These are phyloP conservation scores for Asterophora parasitica DNA, from an alignment of 768 basidiomycete species.

Conservation along the genomic window DNA sequence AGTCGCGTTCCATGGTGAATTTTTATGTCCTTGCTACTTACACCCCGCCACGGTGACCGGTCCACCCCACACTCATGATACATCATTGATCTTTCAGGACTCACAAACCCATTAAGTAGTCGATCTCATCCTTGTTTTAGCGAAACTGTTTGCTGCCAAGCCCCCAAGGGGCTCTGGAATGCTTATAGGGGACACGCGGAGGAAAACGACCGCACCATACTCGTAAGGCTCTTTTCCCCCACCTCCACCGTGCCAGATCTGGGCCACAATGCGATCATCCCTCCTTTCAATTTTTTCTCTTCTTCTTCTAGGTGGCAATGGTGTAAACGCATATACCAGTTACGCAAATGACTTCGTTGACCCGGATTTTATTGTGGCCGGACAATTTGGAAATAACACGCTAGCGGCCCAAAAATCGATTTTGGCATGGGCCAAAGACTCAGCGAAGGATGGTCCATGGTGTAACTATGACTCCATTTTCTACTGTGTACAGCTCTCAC, in stretches of 20 bases:
- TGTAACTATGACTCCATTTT: slow-evolving; percentile 31
- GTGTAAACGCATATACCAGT: slow-evolving; percentile 27
- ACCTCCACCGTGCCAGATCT: slow-evolving; percentile 12
- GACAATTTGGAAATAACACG: slow-evolving; percentile 38
- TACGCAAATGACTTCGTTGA: slow-evolving; percentile 57
- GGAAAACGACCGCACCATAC: neutral
- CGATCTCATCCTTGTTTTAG: neutral
- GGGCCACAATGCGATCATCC: slow-evolving; percentile 24
- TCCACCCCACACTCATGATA: too few species aligned
- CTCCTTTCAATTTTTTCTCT: slow-evolving; percentile 22
- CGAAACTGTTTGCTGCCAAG: neutral
- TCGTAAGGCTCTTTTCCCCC: neutral
- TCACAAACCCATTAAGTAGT: too few species aligned
- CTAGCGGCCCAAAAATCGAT: slow-evolving; percentile 43
- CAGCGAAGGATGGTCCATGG: slow-evolving; percentile 48
- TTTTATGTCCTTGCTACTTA: too few species aligned
- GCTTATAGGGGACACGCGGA: neutral
- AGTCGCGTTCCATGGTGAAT: neutral
- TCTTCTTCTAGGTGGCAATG: slow-evolving; percentile 13
- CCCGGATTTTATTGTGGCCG: slow-evolving; percentile 41
- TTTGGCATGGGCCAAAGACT: slow-evolving; percentile 38
- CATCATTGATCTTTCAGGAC: too few species aligned
- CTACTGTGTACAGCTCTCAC: neutral
- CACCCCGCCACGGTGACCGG: too few species aligned
- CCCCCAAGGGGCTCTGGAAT: neutral